Percentiles rank a stretch among this genome's conserved stretches.
Conservation (phyloP, 257 asterid genomes). For the Nicotiana knightiana region DNA sequence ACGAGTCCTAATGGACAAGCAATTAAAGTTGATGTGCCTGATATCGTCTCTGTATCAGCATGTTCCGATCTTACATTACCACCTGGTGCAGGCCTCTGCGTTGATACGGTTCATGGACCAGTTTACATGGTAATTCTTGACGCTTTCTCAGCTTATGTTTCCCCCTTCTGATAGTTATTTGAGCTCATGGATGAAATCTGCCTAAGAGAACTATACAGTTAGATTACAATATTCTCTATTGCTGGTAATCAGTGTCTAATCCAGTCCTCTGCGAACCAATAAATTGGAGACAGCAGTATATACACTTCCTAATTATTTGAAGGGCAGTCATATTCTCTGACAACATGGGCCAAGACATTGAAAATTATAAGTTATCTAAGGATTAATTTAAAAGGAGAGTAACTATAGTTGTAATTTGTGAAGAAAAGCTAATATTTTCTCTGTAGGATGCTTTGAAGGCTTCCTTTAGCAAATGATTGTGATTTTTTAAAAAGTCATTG, state of each 20-base stretch:
- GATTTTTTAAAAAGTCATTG: background rate
- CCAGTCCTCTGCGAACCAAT: background rate
- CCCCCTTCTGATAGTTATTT: background rate
- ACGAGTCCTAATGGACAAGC: constrained; percentile 30
- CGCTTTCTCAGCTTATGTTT: background rate
- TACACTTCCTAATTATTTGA: background rate
- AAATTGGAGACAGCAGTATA: background rate
- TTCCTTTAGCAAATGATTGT: background rate
- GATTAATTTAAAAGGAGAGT: background rate
- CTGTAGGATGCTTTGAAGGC: background rate
- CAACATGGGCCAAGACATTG: background rate
- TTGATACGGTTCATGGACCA: constrained; percentile 72
- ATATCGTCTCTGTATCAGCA: constrained; percentile 69
- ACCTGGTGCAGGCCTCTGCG: constrained; percentile 93
- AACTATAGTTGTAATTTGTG: background rate
- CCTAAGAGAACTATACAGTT: background rate
- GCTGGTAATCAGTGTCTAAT: background rate
- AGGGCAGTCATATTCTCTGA: background rate
- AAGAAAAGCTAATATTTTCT: background rate
- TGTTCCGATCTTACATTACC: constrained; percentile 96
- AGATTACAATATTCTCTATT: background rate
- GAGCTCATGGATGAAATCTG: background rate
- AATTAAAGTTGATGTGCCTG: constrained; percentile 60
- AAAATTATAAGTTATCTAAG: background rate
- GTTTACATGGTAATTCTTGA: constrained; percentile 55